Conservation (phyloP, 768 basidiomycete species). For the Calocybe cyanea region DNA sequence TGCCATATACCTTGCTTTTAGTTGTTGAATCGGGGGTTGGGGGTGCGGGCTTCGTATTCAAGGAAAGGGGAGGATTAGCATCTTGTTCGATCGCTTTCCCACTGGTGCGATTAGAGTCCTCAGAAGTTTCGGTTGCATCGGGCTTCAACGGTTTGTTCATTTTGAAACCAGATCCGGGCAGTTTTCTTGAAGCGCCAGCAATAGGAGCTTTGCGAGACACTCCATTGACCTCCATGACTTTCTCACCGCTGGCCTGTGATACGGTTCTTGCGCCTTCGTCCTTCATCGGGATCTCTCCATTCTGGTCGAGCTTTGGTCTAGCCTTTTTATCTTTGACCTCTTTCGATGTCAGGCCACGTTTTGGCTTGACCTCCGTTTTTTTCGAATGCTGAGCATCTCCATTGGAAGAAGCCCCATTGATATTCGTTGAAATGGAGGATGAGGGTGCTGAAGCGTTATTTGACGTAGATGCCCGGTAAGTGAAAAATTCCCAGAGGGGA, state of each 20-base stretch:
- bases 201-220: slow-evolving; percentile 11
- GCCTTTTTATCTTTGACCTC: slow-evolving; percentile 45
- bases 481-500: slow-evolving; percentile 57
- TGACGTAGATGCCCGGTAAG: slow-evolving; percentile 21
- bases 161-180: slow-evolving; percentile 49
- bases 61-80: slow-evolving; percentile 21
- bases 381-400: slow-evolving; percentile 8
- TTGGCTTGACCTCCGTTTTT: slow-evolving; percentile 27
- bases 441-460: slow-evolving; percentile 9
- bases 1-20: slow-evolving; percentile 21
- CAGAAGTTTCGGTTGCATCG: slow-evolving; percentile 2
- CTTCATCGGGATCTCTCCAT: slow-evolving; percentile 41
- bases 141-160: slow-evolving; percentile 29
- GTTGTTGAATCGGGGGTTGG: slow-evolving; percentile 18
- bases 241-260: slow-evolving; percentile 11
- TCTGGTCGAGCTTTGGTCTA: slow-evolving; percentile 38
- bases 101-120: slow-evolving; percentile 6
- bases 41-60: slow-evolving; percentile 31
- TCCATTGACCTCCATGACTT: slow-evolving; percentile 3
- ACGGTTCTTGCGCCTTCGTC: slow-evolving; percentile 40
- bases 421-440: slow-evolving; percentile 5
- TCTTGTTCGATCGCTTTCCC: slow-evolving; percentile 15
- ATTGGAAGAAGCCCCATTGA: slow-evolving; percentile 1
- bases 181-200: slow-evolving; percentile 24
- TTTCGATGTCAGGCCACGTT: slow-evolving; percentile 43